Evolutionary conservation across 1,284 basidiomycete genomes (phyloP).

Genomic region (Phellopilus nigrolimitatus): DNA sequence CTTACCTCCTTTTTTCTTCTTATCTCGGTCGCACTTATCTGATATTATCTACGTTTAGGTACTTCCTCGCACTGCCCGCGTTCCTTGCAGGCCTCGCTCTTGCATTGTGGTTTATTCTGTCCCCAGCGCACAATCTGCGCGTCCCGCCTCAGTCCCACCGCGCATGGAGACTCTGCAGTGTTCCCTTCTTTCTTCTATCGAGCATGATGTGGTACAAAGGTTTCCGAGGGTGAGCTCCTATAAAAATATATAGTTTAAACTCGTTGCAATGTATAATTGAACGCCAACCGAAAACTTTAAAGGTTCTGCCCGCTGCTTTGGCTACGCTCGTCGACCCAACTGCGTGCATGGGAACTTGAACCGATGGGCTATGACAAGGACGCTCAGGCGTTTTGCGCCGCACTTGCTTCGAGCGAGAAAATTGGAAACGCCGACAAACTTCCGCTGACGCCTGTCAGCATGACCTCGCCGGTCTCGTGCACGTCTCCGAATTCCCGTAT

Average conservation of each 20-base stretch:
- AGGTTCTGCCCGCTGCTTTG: conserved; percentile 37
- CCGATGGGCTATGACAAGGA: conserved; percentile 36
- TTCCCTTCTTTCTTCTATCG: conserved; percentile 31
- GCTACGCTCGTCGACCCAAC: conserved; percentile 29
- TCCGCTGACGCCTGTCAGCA: too few relatives aligned
- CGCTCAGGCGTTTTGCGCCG: conserved; percentile 14
- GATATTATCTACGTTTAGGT: neutral
- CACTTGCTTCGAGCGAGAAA: neutral
- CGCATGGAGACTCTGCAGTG: conserved; percentile 31
- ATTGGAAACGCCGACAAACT: too few relatives aligned
- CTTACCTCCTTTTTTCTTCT: too few relatives aligned
- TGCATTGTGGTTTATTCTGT: conserved; percentile 27
- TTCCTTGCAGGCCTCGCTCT: conserved; percentile 29
- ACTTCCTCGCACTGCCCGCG: conserved; percentile 4
- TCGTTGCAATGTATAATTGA: neutral
- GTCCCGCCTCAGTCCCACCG: conserved; percentile 28
- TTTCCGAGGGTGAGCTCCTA: conserved; percentile 33
- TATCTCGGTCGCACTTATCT: conserved; percentile 15
- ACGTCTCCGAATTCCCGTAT: conserved; percentile 6
- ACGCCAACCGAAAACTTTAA: neutral
- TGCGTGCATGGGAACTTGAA: conserved; percentile 23
- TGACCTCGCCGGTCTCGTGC: neutral
- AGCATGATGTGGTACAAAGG: conserved; percentile 34
- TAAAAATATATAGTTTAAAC: too few relatives aligned
- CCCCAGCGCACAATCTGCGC: conserved; percentile 1